A percentile compares a stretch with the other conserved stretches of the same genome.
Conservation (phyloP, 2,329 filamentous ascomycete genomes). For the Podosphaera fusca region DNA sequence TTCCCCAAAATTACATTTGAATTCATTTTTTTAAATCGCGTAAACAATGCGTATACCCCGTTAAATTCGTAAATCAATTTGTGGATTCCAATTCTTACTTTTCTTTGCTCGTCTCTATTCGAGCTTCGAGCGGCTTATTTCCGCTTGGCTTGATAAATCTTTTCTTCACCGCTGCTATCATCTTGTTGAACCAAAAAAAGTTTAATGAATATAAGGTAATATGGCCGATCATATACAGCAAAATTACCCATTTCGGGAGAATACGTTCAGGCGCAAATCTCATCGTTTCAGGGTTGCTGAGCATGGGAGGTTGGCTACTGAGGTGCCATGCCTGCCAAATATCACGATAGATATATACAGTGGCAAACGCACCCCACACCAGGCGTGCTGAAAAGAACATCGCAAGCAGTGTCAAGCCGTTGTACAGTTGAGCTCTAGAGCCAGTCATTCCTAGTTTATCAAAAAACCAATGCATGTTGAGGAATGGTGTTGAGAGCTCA, state of each 20-base stretch:
- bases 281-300: slow-evolving; percentile 12
- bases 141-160: slow-evolving; percentile 6
- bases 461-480: slow-evolving; percentile 78
- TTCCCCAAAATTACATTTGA: no score
- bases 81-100: no score
- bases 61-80: no score
- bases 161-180: slow-evolving; percentile 24
- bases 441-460: slow-evolving; percentile 65
- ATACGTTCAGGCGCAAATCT: slow-evolving; percentile 20
- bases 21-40: no score
- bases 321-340: slow-evolving; percentile 25
- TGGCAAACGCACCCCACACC: slow-evolving; percentile 54
- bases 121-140: not conserved
- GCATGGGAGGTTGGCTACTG: slow-evolving; percentile 17
- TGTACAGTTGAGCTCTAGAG: slow-evolving; percentile 49
- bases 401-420: slow-evolving; percentile 44
- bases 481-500: slow-evolving; percentile 61
- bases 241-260: slow-evolving; percentile 44
- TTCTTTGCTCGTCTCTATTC: no score
- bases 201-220: slow-evolving; percentile 51
- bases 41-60: no score
- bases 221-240: slow-evolving; percentile 45
- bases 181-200: slow-evolving; percentile 65
- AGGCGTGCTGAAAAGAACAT: slow-evolving; percentile 57
- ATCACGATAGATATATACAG: slow-evolving; percentile 42